Conservation (phyloP, 1,284 basidiomycete genomes). For the Hortiboletus rubellus region DNA sequence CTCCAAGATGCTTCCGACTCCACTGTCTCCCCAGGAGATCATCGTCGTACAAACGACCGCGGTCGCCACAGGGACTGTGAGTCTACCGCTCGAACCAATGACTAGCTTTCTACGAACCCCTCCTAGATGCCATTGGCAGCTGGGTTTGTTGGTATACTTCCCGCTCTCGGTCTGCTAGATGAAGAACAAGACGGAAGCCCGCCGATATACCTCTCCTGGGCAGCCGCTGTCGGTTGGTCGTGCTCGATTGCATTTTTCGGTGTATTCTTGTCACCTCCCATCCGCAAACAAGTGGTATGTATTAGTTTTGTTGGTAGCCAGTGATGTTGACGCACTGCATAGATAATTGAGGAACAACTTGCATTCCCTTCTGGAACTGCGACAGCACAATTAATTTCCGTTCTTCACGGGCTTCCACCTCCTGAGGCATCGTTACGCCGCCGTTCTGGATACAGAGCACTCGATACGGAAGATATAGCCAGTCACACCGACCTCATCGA, state of each 20-base stretch:
- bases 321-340: slow-evolving; percentile 4
- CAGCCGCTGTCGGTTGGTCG: slow-evolving; percentile 78
- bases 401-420: slow-evolving; percentile 79
- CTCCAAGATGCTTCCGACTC: slow-evolving; percentile 70
- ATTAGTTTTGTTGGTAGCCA: neutral
- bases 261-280: slow-evolving; percentile 91
- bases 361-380: slow-evolving; percentile 96
- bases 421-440: slow-evolving; percentile 55
- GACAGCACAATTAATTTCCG: slow-evolving; percentile 92
- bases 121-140: slow-evolving; percentile 85
- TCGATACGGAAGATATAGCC: slow-evolving; percentile 39
- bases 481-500: slow-evolving; percentile 1
- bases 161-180: slow-evolving; percentile 80
- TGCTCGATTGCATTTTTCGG: slow-evolving; percentile 91
- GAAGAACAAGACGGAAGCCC: slow-evolving; percentile 73
- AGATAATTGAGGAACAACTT: slow-evolving; percentile 94
- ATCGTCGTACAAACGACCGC: slow-evolving; percentile 95
- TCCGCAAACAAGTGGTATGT: slow-evolving; percentile 88
- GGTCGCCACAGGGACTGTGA: slow-evolving; percentile 81
- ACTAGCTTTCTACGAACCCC: neutral
- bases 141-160: slow-evolving; percentile 93
- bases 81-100: slow-evolving; percentile 12
- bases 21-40: slow-evolving; percentile 86
- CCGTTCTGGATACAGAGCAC: slow-evolving; percentile 54
- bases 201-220: slow-evolving; percentile 75